phyloP scores from a whole-genome alignment of 768 basidiomycete genomes.

The Ramaria rubella region DNA sequence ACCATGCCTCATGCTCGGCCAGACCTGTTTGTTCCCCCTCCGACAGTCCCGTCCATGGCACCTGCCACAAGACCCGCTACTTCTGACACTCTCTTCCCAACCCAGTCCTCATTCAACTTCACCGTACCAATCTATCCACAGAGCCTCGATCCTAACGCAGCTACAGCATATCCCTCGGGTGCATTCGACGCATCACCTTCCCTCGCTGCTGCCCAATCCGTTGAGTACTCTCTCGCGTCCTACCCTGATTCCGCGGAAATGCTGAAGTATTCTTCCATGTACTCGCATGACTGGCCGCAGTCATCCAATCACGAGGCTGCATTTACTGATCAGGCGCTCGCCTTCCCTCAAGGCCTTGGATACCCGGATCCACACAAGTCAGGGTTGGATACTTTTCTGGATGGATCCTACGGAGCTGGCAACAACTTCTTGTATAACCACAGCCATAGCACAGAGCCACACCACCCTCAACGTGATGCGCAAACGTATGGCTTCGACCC shows the following conservation, averaged over 20 bases:
- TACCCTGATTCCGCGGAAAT: not conserved
- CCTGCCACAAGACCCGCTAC: slow-evolving; percentile 12
- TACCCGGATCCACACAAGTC: too few relatives aligned
- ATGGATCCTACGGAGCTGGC: too few relatives aligned
- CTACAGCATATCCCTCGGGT: not conserved
- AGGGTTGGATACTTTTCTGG: too few relatives aligned
- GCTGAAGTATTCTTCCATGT: not conserved
- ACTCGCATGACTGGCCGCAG: too few relatives aligned
- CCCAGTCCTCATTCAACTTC: slow-evolving; percentile 9
- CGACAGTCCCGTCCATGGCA: slow-evolving; percentile 26
- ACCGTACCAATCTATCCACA: not conserved
- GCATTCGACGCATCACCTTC: not conserved
- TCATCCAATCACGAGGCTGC: too few relatives aligned
- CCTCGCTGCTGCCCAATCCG: not conserved
- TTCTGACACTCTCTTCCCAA: not conserved
- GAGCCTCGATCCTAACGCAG: not conserved
- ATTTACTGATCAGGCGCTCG: too few relatives aligned
- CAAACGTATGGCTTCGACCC: not conserved
- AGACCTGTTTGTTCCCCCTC: slow-evolving; percentile 28
- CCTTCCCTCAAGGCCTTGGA: too few relatives aligned
- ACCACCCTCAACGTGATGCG: not conserved
- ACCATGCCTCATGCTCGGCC: slow-evolving; percentile 49
- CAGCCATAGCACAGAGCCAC: not conserved
- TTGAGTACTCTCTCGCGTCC: not conserved
- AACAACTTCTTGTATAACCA: not conserved